Conservation (phyloP, 148 eudicot species). For the Rhododendron henanense region DNA sequence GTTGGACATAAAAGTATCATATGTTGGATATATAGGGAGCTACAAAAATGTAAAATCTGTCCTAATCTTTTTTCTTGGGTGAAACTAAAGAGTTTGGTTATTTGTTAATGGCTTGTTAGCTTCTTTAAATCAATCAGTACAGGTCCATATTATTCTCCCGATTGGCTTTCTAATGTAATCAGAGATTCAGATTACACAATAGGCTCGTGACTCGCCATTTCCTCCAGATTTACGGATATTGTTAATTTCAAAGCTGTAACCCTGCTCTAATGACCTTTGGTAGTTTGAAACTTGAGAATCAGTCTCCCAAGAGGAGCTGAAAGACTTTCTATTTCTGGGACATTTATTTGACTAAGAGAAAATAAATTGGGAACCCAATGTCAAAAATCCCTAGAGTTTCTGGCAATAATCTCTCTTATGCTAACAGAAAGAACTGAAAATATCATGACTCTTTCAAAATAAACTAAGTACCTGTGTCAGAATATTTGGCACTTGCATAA, state of each 20-base stretch:
- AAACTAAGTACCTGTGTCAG: background rate
- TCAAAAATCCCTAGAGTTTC: background rate
- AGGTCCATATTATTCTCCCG: background rate
- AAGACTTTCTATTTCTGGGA: background rate
- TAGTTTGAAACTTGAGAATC: background rate
- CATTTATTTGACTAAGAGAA: background rate
- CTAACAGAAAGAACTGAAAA: background rate
- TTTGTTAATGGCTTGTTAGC: background rate
- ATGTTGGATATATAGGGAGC: background rate
- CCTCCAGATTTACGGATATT: background rate
- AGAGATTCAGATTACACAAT: background rate
- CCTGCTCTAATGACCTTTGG: constrained; percentile 8
- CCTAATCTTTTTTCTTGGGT: background rate
- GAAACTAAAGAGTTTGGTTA: background rate
- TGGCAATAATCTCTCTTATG: background rate
- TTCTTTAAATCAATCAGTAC: background rate
- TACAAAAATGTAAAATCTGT: background rate
- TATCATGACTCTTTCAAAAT: background rate
- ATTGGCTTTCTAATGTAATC: background rate
- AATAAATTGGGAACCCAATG: background rate
- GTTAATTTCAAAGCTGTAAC: background rate
- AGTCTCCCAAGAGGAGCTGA: background rate
- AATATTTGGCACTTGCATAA: background rate
- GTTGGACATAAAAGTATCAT: background rate
- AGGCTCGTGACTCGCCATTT: background rate